Evolutionary conservation across 306 rosid species (phyloP).

Genomic region (Medicago arabica): DNA sequence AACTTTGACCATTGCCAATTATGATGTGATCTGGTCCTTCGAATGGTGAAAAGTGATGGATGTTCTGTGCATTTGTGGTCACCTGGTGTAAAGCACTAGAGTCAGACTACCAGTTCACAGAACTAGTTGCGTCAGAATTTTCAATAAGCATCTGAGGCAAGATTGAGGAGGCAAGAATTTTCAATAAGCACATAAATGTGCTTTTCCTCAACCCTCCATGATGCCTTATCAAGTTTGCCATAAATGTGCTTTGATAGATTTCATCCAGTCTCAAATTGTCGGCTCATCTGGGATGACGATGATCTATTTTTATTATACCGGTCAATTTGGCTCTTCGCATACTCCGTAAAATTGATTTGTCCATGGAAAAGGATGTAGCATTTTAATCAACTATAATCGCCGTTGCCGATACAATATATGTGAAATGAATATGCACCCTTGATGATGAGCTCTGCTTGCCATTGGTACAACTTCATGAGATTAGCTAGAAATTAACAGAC

Average conservation of each 20-base stretch:
- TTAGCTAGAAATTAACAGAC: constrained; percentile 52
- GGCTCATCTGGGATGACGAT: constrained; percentile 9
- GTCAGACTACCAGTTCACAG: no score
- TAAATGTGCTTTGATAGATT: constrained; percentile 19
- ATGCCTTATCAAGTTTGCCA: background rate
- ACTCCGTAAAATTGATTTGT: constrained; percentile 54
- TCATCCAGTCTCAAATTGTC: constrained; percentile 23
- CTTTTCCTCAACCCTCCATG: no score
- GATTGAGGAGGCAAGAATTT: no score
- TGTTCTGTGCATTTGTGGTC: no score
- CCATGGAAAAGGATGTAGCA: constrained; percentile 50
- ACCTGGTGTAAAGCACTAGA: no score
- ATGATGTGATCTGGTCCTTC: no score
- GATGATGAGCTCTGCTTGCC: constrained; percentile 6
- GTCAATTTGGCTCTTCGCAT: constrained; percentile 46
- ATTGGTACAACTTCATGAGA: background rate
- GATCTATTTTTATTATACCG: background rate
- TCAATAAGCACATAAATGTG: no score
- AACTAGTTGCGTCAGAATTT: no score
- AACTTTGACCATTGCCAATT: no score
- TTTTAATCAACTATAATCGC: constrained; percentile 38
- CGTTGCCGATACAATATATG: constrained; percentile 28
- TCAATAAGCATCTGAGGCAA: no score
- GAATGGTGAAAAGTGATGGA: no score
- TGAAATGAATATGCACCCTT: constrained; percentile 57